phyloP scores from a whole-genome alignment of 208 protist species.

The Trypanosoma mega region DNA sequence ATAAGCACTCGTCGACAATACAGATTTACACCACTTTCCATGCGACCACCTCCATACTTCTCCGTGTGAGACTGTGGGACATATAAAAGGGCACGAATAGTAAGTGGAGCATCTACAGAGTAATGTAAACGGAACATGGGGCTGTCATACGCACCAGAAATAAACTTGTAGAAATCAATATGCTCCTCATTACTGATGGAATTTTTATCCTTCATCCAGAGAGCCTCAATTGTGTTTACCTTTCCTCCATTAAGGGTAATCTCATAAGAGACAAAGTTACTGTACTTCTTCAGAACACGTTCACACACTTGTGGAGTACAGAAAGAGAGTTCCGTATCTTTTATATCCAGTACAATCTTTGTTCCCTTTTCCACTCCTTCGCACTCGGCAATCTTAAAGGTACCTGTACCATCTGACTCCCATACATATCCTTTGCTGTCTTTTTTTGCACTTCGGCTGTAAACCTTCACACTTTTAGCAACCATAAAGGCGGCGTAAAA shows the following conservation, averaged over 20 bases:
- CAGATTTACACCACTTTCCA: constrained; percentile 94
- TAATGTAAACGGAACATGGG: constrained; percentile 95
- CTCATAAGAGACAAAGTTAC: constrained; percentile 96
- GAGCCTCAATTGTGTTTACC: constrained; percentile 95
- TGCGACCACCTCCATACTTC: constrained; percentile 95
- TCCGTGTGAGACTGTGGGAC: constrained; percentile 96
- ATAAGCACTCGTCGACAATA: constrained; percentile 96
- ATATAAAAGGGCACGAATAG: constrained; percentile 95
- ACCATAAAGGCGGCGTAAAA: constrained; percentile 98
- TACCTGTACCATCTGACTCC: constrained; percentile 93
- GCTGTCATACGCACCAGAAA: constrained; percentile 92
- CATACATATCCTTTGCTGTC: constrained; percentile 93
- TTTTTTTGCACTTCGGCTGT: constrained; percentile 85
- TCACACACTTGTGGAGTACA: constrained; percentile 92
- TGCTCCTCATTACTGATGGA: constrained; percentile 94
- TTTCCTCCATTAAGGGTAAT: constrained; percentile 94
- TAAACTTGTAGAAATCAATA: constrained; percentile 97
- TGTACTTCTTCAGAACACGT: constrained; percentile 97
- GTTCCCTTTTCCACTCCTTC: constrained; percentile 95
- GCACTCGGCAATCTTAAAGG: constrained; percentile 93
- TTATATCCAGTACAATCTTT: constrained; percentile 96
- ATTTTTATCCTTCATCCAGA: constrained; percentile 96
- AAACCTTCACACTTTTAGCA: constrained; percentile 93
- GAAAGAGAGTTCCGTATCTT: constrained; percentile 94
- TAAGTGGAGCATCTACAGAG: constrained; percentile 94